A percentile compares a stretch with the other conserved stretches of the same genome.
Evolutionary conservation across 139 green algal genomes (phyloP).

Genomic region (Chlorella sp.): DNA sequence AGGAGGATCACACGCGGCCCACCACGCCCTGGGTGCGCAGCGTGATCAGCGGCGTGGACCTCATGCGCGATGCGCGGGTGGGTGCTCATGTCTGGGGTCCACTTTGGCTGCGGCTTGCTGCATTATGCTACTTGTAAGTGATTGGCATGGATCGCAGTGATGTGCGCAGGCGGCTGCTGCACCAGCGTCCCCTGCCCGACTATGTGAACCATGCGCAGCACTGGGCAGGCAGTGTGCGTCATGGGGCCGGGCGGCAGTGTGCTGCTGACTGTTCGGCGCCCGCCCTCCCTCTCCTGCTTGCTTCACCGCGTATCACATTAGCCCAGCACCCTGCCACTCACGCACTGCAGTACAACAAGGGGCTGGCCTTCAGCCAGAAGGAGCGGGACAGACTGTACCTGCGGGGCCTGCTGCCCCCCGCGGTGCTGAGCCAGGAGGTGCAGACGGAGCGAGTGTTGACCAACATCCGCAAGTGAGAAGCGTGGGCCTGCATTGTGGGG

Average conservation of each 20-base stretch:
- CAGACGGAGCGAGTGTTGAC: conserved; percentile 56
- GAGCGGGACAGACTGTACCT: conserved; percentile 90
- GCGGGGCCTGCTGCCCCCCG: conserved; percentile 87
- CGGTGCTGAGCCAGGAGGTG: conserved; percentile 81
- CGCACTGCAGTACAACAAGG: conserved; percentile 86
- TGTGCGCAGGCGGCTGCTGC: too few relatives aligned
- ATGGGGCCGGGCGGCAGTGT: too few relatives aligned
- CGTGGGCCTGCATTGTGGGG: not conserved
- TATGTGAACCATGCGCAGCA: too few relatives aligned
- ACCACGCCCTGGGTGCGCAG: conserved; percentile 50
- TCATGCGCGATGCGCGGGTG: conserved; percentile 68
- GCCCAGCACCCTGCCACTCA: too few relatives aligned
- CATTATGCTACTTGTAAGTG: not conserved
- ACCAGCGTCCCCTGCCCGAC: too few relatives aligned
- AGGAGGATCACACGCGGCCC: not conserved
- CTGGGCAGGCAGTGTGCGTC: too few relatives aligned
- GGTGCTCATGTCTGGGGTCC: too few relatives aligned
- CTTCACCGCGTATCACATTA: too few relatives aligned
- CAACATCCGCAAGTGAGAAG: conserved; percentile 5
- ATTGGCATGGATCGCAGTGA: too few relatives aligned
- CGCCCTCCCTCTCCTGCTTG: too few relatives aligned
- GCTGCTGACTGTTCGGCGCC: too few relatives aligned
- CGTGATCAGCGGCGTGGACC: conserved; percentile 84
- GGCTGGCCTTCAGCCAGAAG: conserved; percentile 81
- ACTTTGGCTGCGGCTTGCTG: not conserved